Conservation (phyloP, 345 rosid genomes). For the Acer negundo region DNA sequence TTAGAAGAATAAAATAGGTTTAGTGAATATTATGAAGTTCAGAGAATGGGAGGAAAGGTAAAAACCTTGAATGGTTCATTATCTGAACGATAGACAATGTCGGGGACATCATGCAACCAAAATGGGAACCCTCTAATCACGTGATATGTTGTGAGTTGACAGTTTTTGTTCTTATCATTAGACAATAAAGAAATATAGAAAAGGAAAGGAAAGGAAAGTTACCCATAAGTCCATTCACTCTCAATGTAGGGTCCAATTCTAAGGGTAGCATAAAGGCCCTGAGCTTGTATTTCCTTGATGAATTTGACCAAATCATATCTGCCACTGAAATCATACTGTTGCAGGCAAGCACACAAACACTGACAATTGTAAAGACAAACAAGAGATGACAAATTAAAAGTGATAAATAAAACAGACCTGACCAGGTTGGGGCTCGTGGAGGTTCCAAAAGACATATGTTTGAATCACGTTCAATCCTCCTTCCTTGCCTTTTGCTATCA, state of each 20-base stretch:
- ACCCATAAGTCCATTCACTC: conserved; percentile 95
- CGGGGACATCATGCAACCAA: conserved; percentile 85
- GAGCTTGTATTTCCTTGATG: conserved; percentile 71
- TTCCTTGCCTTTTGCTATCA: conserved; percentile 78
- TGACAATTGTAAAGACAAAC: too few species aligned
- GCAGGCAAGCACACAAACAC: too few species aligned
- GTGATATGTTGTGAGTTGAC: too few species aligned
- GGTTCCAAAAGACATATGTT: conserved; percentile 95
- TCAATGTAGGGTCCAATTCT: conserved; percentile 89
- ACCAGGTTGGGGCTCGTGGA: conserved; percentile 80
- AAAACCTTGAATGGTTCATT: conserved; percentile 75
- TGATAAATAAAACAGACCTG: conserved; percentile 41
- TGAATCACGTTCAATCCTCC: conserved; percentile 92
- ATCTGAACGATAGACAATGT: conserved; percentile 67
- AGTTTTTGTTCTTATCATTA: too few species aligned
- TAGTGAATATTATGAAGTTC: too few species aligned
- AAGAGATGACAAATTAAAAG: too few species aligned
- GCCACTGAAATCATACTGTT: conserved; percentile 84
- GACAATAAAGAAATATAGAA: not conserved
- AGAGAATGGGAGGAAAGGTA: too few species aligned
- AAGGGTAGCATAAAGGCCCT: conserved; percentile 75
- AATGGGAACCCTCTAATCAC: conserved; percentile 72
- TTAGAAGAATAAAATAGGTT: too few species aligned
- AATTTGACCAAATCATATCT: conserved; percentile 72
- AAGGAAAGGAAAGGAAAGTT: not conserved